phyloP scores from a whole-genome alignment of 306 rosid species.

The Mimosa pudica region DNA sequence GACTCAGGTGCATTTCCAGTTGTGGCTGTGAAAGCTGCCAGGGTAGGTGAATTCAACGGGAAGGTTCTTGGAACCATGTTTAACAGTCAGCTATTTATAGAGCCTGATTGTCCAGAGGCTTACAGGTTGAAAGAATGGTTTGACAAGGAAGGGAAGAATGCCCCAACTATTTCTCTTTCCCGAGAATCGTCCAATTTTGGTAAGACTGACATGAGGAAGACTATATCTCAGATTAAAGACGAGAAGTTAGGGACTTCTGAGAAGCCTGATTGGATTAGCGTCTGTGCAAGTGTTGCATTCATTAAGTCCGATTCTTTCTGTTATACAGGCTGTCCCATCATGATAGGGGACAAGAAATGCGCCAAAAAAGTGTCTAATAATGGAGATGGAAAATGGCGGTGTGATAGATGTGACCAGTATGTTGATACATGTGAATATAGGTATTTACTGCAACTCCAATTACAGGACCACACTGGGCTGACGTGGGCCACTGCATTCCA shows the following conservation, averaged over 20 bases:
- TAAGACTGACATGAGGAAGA: conserved; percentile 62
- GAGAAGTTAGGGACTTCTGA: conserved; percentile 90
- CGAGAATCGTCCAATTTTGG: conserved; percentile 52
- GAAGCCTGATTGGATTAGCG: conserved; percentile 92
- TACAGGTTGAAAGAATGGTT: conserved; percentile 64
- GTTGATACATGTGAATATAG: conserved; percentile 77
- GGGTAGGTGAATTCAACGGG: conserved; percentile 84
- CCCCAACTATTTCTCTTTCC: conserved; percentile 66
- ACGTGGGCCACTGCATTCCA: conserved; percentile 94
- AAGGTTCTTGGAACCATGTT: conserved; percentile 73
- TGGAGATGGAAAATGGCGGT: conserved; percentile 92
- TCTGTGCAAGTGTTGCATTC: conserved; percentile 64
- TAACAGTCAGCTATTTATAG: conserved; percentile 71
- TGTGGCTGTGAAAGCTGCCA: conserved; percentile 73
- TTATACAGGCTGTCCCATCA: conserved; percentile 83
- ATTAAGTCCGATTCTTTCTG: conserved; percentile 75
- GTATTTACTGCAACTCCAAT: conserved; percentile 76
- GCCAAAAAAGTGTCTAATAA: conserved; percentile 80
- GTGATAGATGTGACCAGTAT: conserved; percentile 76
- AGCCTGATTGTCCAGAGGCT: conserved; percentile 70
- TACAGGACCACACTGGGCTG: conserved; percentile 82
- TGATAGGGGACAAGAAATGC: conserved; percentile 82
- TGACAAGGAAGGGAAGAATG: conserved; percentile 73
- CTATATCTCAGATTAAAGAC: conserved; percentile 80
- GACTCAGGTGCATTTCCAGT: conserved; percentile 78